These are phyloP conservation scores for Gastrolobium villosum DNA, from an alignment of 306 rosid genomes.

Conservation along the genomic window DNA sequence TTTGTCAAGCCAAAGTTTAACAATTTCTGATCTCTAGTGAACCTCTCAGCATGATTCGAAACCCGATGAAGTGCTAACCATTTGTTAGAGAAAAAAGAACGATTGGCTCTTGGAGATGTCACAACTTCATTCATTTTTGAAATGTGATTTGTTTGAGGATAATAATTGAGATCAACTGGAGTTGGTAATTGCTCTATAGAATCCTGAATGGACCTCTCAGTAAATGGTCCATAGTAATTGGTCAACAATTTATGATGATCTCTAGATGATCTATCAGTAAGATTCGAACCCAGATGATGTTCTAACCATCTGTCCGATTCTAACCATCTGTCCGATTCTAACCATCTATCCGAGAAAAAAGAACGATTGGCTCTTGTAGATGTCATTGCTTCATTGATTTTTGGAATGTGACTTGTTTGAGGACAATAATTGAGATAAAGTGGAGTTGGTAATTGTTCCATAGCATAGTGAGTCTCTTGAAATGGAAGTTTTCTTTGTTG, in stretches of 20 bases:
- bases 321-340: too few relatives aligned
- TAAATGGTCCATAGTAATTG: too few relatives aligned
- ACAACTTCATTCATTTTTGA: neutral
- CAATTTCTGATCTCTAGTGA: too few relatives aligned
- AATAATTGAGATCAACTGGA: conserved; percentile 20
- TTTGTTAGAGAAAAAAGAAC: neutral
- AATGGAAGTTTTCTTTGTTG: conserved; percentile 25
- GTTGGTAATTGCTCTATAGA: conserved; percentile 11
- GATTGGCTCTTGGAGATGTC: neutral
- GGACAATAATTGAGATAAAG: conserved; percentile 24
- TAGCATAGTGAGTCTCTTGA: neutral
- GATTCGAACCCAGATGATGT: too few relatives aligned
- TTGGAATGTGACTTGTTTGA: conserved; percentile 28
- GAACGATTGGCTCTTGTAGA: neutral
- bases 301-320: too few relatives aligned
- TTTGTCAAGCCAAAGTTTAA: neutral
- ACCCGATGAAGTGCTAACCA: too few relatives aligned
- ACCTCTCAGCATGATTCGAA: too few relatives aligned
- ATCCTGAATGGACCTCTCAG: neutral
- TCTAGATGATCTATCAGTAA: too few relatives aligned
- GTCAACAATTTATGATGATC: too few relatives aligned
- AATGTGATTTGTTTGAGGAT: conserved; percentile 33
- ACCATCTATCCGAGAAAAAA: too few relatives aligned
- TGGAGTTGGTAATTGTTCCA: conserved; percentile 20
- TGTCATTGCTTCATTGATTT: neutral